These are phyloP conservation scores for Fusarium agapanthi DNA, from an alignment of 2,329 filamentous ascomycete species.

Conservation along the genomic window DNA sequence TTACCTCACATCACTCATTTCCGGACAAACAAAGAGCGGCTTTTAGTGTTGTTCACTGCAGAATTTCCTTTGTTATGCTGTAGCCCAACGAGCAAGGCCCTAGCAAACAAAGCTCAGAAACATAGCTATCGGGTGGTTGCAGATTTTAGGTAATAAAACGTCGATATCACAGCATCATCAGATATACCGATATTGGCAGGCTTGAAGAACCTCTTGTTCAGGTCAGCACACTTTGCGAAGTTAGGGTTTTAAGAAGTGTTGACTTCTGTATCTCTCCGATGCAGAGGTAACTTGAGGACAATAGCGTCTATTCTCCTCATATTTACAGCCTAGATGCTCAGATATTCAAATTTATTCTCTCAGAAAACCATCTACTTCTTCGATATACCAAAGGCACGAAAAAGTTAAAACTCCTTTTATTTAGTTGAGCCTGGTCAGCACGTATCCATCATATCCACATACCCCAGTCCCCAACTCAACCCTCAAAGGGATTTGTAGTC, in stretches of 20 bases:
- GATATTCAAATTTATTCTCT: background rate
- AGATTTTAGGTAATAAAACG: background rate
- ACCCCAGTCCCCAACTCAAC: background rate
- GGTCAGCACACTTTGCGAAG: background rate
- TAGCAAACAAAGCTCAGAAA: background rate
- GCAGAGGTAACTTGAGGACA: background rate
- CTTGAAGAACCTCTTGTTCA: too few relatives aligned
- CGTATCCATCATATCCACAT: background rate
- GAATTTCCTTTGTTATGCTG: background rate
- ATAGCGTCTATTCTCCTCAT: background rate
- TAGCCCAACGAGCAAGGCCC: background rate
- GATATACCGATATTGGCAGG: too few relatives aligned
- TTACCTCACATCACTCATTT: background rate
- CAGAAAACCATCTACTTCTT: too few relatives aligned
- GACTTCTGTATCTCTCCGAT: background rate
- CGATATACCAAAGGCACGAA: background rate
- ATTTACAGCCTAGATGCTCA: background rate
- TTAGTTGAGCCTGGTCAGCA: background rate
- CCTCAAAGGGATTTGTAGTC: background rate
- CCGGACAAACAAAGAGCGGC: background rate
- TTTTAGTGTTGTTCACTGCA: background rate
- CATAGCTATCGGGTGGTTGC: too few relatives aligned
- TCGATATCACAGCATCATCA: background rate
- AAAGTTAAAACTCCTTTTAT: background rate
- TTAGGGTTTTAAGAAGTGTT: too few relatives aligned